These are phyloP conservation scores for Termitomyces sp. DNA, from an alignment of 768 basidiomycete genomes.

Conservation along the genomic window DNA sequence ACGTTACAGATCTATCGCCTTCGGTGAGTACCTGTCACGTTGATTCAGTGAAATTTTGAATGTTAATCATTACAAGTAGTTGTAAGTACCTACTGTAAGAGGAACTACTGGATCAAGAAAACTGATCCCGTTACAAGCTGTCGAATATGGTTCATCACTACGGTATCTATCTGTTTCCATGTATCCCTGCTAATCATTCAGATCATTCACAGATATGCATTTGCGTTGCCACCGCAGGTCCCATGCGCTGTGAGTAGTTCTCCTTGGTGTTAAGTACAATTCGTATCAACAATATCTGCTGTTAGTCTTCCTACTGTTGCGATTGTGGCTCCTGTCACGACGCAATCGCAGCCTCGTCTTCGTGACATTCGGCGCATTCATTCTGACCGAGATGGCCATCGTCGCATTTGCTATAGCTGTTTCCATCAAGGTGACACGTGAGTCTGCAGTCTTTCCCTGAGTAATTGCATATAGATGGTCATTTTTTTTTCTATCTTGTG, in stretches of 20 bases:
- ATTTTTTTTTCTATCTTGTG: neutral
- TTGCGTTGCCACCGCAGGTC: conserved; percentile 28
- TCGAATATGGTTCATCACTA: conserved; percentile 10
- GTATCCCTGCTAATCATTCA: neutral
- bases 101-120: neutral
- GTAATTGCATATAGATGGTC: neutral
- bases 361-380: conserved; percentile 21
- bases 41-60: neutral
- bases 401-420: conserved; percentile 20
- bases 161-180: conserved; percentile 1
- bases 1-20: neutral
- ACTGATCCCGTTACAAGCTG: conserved; percentile 4
- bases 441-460: neutral
- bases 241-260: conserved; percentile 26
- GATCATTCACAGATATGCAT: conserved; percentile 19
- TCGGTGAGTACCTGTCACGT: neutral
- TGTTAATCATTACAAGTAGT: conserved; percentile 1
- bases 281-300: neutral
- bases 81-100: conserved; percentile 3
- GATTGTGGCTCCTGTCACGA: conserved; percentile 32
- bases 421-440: conserved; percentile 21
- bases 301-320: conserved; percentile 32
- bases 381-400: conserved; percentile 22
- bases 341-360: conserved; percentile 20
- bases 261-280: neutral